Evolutionary conservation across 352 stramenopile species (phyloP), one percentile per base, ranked within the genome.

Genomic region (Globisporangium splendens): DNA sequence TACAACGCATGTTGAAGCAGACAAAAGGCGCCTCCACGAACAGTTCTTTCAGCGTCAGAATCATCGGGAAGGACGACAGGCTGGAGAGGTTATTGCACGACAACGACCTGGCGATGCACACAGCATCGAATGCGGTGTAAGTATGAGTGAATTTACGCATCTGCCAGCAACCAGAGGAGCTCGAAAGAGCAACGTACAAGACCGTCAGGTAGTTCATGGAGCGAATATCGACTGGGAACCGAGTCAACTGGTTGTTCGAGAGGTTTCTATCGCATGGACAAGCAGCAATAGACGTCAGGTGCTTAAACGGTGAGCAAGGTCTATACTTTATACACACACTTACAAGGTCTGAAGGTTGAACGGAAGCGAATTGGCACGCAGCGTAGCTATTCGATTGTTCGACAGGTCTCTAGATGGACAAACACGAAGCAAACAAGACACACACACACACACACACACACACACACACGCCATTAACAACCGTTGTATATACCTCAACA

Each of bases 1-100:
- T 44, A 8, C 8, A 18, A 44, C 39, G 12, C 39, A 44, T 8
- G 10, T 35, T 35, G 3, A 35, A 35, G 17, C 39, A n/a, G 39
- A 44, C 17, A 28, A 56, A 8, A 22, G 14, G 14, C 6, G 46
- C 24, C 1, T 10, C 24, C 0, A 41, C 58, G 47, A 13, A 64
- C 58, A 64, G 50, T 22, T 59, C 51, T 7, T n/a, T 39, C 12
- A 64, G 58, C 7, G 43, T 44, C 43, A 64, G 20, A 43, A 64
- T 21, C 51, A 50, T 59, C 17, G 58, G 58, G 35, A 64, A 64
- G 3, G 52, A 22, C 5, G 18, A 17, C 31, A 59, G 18, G 13
- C 20, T 46, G 33, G 31, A 33, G 31, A 64, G 21, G 17, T 64
- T 46, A 24, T 64, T 64, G 35, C 14, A 50, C 35, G 58, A 64